Evolutionary conservation across 2,329 filamentous ascomycete species (phyloP).

Genomic region (Aspergillus sclerotialis): DNA sequence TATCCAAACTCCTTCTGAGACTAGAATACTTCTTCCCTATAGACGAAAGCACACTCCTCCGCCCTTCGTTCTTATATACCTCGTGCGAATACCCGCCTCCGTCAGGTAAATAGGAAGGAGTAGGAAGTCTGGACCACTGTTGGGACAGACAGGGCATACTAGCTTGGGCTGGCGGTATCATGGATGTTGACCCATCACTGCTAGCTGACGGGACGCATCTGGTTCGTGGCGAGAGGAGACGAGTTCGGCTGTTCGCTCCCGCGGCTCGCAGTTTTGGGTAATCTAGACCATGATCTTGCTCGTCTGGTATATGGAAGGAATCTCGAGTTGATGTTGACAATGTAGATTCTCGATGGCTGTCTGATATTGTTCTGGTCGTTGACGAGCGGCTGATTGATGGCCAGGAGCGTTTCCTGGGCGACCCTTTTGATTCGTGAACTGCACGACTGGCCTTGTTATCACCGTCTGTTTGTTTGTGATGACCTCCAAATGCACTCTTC

Average conservation of each 20-base stretch:
- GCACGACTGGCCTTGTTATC: background rate
- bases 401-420: too few relatives aligned
- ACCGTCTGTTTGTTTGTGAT: background rate
- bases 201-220: background rate
- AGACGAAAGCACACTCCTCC: constrained; percentile 8
- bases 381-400: background rate
- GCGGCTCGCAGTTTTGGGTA: background rate
- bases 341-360: background rate
- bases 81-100: constrained; percentile 8
- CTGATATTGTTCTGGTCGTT: background rate
- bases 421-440: background rate
- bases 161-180: background rate
- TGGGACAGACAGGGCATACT: background rate
- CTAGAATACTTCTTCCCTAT: constrained; percentile 3
- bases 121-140: constrained; percentile 9
- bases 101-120: constrained; percentile 5
- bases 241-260: background rate
- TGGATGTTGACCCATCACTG: constrained; percentile 4
- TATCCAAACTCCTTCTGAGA: constrained; percentile 1
- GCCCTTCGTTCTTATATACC: constrained; percentile 9
- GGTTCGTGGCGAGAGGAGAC: background rate
- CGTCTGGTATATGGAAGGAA: background rate
- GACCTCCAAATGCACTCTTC: background rate
- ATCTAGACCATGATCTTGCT: too few relatives aligned
- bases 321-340: background rate